Base-by-base conservation (phyloP, 345 rosid species). In the Carallia brachiata region DNA sequence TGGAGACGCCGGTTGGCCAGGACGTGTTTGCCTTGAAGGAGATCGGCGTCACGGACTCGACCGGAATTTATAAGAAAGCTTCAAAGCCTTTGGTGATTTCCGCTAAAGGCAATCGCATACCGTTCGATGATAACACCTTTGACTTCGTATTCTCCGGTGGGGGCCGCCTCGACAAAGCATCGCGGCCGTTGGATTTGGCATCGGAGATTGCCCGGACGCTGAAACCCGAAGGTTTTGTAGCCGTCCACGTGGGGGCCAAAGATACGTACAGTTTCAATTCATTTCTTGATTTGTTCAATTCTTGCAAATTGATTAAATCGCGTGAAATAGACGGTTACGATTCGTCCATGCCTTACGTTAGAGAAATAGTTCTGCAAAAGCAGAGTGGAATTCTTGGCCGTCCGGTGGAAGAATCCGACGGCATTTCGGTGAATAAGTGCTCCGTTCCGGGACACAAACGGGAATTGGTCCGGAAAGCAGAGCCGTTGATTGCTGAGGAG, bases 241-340 rank as follows among this genome's bases (percentile, higher is more conserved):
- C 86, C 70, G 85, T 85, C 81, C 99, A 92, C 67, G 82, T 87
- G 68, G 84, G 81, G 63, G 94, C 98, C 28, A 89, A 92, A 65
- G 98, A 96, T 84, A 86, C 87, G n/a, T 96, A 90, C 68, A 92
- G 99, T 79, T 88, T 96, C 81, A 86, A 92, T 90, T 90, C 98
- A 10, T 96, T 90, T 73, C 81, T 92, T 83, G 90, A 87, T 88
- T 90, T 96, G 81, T 96, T 96, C 75, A 88, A 84, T 90, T 90
- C 91, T 77, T 92, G 84, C 84, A 80, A 74, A 59, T 63, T 90
- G 71, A 83, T 89, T 12, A 90, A 77, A 71, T 87, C 84, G 63
- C 94, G 66, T 37, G 92, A 88, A 52, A 72, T 90, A 0, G 86
- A 88, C 71, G 91, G 95, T 40, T 81, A 81, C 50, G 89, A 89